phyloP scores from a whole-genome alignment of 2,329 filamentous ascomycete genomes.

The Dothistroma pini region DNA sequence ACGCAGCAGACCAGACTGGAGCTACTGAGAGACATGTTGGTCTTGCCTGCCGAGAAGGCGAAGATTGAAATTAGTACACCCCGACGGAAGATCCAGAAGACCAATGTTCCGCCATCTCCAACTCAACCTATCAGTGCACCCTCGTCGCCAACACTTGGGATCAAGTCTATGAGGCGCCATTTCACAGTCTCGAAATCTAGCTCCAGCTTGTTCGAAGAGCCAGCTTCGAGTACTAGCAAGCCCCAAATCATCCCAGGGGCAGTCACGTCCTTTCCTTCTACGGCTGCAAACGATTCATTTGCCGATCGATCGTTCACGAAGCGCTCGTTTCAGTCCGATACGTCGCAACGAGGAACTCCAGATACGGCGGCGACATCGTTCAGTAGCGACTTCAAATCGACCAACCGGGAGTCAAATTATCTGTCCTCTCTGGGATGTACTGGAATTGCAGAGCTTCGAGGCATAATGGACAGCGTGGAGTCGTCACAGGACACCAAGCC shows the following conservation, averaged over 20 bases:
- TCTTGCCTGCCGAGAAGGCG: neutral
- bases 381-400: slow-evolving; percentile 6
- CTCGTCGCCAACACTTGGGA: neutral
- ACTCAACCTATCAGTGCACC: neutral
- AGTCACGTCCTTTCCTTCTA: slow-evolving; percentile 3
- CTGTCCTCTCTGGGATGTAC: slow-evolving; percentile 8
- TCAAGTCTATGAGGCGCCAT: slow-evolving; percentile 2
- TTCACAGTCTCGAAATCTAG: slow-evolving; percentile 8
- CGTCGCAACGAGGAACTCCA: slow-evolving; percentile 1
- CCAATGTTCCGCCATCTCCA: neutral
- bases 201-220: neutral
- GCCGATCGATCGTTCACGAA: slow-evolving; percentile 9
- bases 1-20: slow-evolving; percentile 1
- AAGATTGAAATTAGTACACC: neutral
- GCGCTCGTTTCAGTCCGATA: slow-evolving; percentile 11
- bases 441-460: slow-evolving; percentile 5
- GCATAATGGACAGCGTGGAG: neutral
- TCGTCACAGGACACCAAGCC: slow-evolving; percentile 8
- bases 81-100: neutral
- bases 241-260: neutral
- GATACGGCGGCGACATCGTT: slow-evolving; percentile 19
- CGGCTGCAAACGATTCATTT: slow-evolving; percentile 6
- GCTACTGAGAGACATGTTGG: neutral
- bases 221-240: neutral
- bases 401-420: slow-evolving; percentile 10